Conservation (phyloP, 2,329 filamentous ascomycete genomes). For the Cladophialophora exuberans region DNA sequence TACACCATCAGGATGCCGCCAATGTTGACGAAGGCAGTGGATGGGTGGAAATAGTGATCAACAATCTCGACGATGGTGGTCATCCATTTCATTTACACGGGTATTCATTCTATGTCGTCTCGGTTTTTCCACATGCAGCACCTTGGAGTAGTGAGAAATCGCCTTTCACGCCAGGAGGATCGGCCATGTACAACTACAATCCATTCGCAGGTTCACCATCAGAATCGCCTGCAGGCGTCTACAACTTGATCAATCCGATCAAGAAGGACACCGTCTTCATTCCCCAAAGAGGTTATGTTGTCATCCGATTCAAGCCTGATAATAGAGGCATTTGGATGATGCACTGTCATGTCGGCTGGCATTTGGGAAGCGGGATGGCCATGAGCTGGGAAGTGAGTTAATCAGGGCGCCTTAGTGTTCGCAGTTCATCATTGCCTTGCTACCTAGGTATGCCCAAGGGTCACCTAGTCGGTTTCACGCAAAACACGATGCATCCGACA, state of each 20-base stretch:
- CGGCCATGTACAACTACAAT: constrained; percentile 14
- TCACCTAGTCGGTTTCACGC: too few species aligned
- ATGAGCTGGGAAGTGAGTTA: constrained; percentile 42
- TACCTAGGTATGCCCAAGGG: too few species aligned
- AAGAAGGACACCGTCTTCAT: constrained; percentile 20
- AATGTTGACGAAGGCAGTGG: not conserved
- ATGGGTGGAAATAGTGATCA: constrained; percentile 48
- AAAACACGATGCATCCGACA: too few species aligned
- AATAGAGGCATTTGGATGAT: constrained; percentile 43
- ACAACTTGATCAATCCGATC: constrained; percentile 13
- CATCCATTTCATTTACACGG: constrained; percentile 58
- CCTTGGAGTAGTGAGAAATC: constrained; percentile 31
- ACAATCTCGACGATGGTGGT: constrained; percentile 42
- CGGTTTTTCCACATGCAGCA: constrained; percentile 21
- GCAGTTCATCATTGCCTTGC: not conserved
- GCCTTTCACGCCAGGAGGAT: constrained; percentile 2
- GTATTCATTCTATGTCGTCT: constrained; percentile 54
- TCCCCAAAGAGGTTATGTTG: constrained; percentile 18
- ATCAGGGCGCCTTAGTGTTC: too few species aligned
- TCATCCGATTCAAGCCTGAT: constrained; percentile 40
- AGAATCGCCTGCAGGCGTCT: constrained; percentile 14
- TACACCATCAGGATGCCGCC: not conserved
- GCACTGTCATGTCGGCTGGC: constrained; percentile 44
- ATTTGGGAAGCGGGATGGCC: constrained; percentile 48
- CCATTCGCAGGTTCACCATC: constrained; percentile 8